phyloP scores from a whole-genome alignment of 371 early-diverging fungal species.

The Circinella minor region DNA sequence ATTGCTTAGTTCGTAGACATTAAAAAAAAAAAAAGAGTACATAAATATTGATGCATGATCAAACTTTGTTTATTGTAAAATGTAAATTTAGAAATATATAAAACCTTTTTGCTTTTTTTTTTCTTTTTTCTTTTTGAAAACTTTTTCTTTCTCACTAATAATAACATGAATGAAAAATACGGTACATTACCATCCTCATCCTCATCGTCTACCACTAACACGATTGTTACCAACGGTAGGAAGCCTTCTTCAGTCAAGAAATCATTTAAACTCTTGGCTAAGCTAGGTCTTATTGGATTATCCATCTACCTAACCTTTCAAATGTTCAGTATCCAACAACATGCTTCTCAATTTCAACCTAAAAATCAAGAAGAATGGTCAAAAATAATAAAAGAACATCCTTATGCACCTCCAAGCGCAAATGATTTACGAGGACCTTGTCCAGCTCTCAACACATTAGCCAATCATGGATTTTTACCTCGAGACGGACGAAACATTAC shows the following conservation, averaged over 20 bases:
- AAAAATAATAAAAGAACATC: slow-evolving; percentile 18
- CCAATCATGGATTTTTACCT: slow-evolving; percentile 44
- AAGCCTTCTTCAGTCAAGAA: not conserved
- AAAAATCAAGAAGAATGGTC: not conserved
- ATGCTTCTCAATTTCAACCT: not conserved
- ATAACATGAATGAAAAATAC: too few relatives aligned
- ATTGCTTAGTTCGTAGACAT: not conserved
- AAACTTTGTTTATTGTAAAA: too few relatives aligned
- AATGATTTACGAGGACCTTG: slow-evolving; percentile 38
- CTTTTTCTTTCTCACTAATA: too few relatives aligned
- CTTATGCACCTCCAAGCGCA: slow-evolving; percentile 22
- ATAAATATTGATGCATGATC: not conserved
- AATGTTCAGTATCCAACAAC: not conserved
- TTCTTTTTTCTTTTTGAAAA: too few relatives aligned
- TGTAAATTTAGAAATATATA: too few relatives aligned
- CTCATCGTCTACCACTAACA: too few relatives aligned
- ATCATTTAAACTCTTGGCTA: not conserved
- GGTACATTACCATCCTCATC: too few relatives aligned
- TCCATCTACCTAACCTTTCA: not conserved
- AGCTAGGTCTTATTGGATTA: not conserved
- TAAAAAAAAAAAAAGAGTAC: not conserved
- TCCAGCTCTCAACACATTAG: slow-evolving; percentile 43
- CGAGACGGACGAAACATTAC: slow-evolving; percentile 38
- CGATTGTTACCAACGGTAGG: not conserved
- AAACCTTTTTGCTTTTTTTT: too few relatives aligned